Conservation (phyloP, 1,284 basidiomycete species). For the Apiotrichum domesticum region DNA sequence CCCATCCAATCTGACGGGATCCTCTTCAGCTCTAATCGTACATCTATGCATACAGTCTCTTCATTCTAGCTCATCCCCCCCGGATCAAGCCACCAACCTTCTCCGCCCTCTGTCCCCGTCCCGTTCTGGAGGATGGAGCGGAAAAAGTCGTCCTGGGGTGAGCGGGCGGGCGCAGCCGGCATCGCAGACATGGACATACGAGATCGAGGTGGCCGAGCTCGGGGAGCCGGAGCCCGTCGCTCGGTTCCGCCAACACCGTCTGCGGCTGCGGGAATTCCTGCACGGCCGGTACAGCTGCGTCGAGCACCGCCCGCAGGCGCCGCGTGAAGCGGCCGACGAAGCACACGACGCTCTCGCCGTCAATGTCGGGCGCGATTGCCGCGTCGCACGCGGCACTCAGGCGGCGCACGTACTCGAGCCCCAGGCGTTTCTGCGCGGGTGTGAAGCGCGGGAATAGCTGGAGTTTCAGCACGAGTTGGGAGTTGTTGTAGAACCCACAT, state of each 20-base stretch:
- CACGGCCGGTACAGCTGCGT: not conserved
- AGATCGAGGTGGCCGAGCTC: no score
- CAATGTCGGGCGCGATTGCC: not conserved
- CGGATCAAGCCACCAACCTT: slow-evolving; percentile 10
- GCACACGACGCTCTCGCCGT: slow-evolving; percentile 10
- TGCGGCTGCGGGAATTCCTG: no score
- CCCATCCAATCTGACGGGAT: not conserved
- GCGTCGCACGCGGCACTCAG: slow-evolving; percentile 9
- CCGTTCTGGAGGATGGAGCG: slow-evolving; percentile 8
- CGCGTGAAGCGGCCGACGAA: slow-evolving; percentile 18
- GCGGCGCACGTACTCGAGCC: slow-evolving; percentile 8
- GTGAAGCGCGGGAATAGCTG: slow-evolving; percentile 10
- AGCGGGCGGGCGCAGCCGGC: no score
- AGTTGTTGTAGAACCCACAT: slow-evolving; percentile 6
- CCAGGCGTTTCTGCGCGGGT: not conserved
- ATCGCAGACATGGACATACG: no score
- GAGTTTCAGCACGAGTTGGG: no score
- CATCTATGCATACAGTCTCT: no score
- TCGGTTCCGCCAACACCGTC: no score
- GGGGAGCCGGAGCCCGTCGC: no score
- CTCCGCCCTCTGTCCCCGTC: not conserved
- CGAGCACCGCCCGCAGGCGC: slow-evolving; percentile 2
- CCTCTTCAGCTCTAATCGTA: no score
- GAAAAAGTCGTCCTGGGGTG: slow-evolving; percentile 10
- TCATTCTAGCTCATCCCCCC: not conserved